Conservation (phyloP, 1,139 yeast species). For the Debaryomyces fabryi region DNA sequence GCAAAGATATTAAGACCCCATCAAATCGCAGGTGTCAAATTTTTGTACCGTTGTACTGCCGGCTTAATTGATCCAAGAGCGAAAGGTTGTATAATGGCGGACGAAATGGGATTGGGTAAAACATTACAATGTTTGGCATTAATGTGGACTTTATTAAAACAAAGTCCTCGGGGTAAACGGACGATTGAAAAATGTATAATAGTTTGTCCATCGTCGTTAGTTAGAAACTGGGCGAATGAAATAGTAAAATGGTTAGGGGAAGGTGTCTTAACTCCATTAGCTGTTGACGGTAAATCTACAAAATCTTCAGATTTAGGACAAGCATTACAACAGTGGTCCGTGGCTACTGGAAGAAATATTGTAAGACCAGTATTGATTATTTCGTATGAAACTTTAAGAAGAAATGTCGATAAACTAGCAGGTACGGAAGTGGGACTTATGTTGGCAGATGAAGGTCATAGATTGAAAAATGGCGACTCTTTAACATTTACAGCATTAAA, state of each 20-base stretch:
- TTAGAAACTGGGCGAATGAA: conserved; percentile 97
- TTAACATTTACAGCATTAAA: conserved; percentile 87
- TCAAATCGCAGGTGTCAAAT: conserved; percentile 94
- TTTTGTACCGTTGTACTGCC: conserved; percentile 85
- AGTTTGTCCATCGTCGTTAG: conserved; percentile 94
- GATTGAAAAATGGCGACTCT: conserved; percentile 93
- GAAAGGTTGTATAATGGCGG: conserved; percentile 98
- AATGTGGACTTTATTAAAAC: conserved; percentile 91
- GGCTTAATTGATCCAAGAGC: conserved; percentile 87
- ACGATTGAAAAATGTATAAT: conserved; percentile 90
- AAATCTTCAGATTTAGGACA: conserved; percentile 67
- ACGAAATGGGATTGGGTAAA: conserved; percentile 98
- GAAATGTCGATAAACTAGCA: conserved; percentile 77
- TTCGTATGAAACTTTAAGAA: conserved; percentile 91
- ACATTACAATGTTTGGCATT: conserved; percentile 90
- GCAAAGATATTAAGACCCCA: conserved; percentile 90
- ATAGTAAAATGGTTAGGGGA: conserved; percentile 94
- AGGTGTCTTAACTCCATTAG: conserved; percentile 83
- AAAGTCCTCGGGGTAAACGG: conserved; percentile 85
- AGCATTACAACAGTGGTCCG: conserved; percentile 83
- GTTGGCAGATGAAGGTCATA: conserved; percentile 96
- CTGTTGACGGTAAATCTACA: conserved; percentile 86
- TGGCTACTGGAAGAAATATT: conserved; percentile 83
- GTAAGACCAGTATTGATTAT: conserved; percentile 93
- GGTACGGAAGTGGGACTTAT: conserved; percentile 85